Conservation (phyloP, 2,329 filamentous ascomycete species). For the Xylaria sp. region DNA sequence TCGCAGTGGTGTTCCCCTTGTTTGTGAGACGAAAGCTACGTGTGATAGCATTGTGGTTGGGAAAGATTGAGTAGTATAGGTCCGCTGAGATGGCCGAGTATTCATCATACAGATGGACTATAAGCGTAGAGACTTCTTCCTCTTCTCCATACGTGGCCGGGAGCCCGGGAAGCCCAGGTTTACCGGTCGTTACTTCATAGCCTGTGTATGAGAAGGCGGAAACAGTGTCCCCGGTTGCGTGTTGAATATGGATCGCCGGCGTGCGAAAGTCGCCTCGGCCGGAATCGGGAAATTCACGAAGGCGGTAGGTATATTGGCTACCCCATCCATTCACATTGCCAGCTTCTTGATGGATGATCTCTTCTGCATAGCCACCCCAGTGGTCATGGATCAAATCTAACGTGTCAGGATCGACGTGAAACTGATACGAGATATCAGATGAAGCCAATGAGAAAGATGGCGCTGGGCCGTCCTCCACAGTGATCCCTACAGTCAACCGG, state of each 20-base stretch:
- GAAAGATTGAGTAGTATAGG: constrained; percentile 68
- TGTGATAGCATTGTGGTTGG: constrained; percentile 64
- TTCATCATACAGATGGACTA: constrained; percentile 63
- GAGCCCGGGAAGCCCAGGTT: constrained; percentile 60
- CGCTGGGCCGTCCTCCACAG: constrained; percentile 33
- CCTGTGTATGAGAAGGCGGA: constrained; percentile 64
- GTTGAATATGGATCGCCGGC: constrained; percentile 65
- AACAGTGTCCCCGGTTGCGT: constrained; percentile 63
- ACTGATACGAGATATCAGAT: constrained; percentile 61
- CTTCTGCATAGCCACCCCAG: constrained; percentile 62
- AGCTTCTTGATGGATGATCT: constrained; percentile 54
- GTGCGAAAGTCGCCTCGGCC: constrained; percentile 67
- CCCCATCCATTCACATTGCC: constrained; percentile 61
- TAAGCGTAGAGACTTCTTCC: constrained; percentile 62
- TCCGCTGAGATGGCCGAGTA: constrained; percentile 63
- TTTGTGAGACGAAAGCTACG: constrained; percentile 68
- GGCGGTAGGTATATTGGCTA: constrained; percentile 53
- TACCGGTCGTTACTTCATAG: constrained; percentile 60
- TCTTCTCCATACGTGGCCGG: constrained; percentile 64
- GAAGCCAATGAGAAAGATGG: constrained; percentile 38
- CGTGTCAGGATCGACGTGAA: constrained; percentile 63
- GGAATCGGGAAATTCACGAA: constrained; percentile 68
- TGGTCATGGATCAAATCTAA: constrained; percentile 66
- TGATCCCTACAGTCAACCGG: constrained; percentile 34
- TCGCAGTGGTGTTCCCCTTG: constrained; percentile 57